Conservation (phyloP, 352 stramenopile genomes). For the Globisporangium sylvaticum region DNA sequence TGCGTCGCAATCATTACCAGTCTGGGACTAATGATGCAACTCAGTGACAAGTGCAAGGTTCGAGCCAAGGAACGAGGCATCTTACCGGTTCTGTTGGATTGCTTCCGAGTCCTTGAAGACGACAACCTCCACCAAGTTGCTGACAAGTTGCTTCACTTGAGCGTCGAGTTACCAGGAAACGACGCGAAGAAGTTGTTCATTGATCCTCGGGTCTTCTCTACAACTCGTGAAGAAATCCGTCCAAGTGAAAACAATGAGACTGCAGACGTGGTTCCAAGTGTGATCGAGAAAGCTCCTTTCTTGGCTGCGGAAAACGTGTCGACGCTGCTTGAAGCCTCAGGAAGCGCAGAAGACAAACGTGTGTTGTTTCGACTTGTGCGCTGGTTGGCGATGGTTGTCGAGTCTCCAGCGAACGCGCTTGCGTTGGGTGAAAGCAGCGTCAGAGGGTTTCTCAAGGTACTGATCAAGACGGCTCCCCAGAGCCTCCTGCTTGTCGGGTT, state of each 20-base stretch:
- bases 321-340: slow-evolving; percentile 28
- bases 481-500: slow-evolving; percentile 40
- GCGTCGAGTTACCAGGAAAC: slow-evolving; percentile 1
- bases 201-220: slow-evolving; percentile 23
- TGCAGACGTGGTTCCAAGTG: neutral
- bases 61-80: slow-evolving; percentile 32
- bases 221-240: neutral
- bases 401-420: slow-evolving; percentile 32
- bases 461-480: slow-evolving; percentile 18
- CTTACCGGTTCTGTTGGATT: slow-evolving; percentile 37
- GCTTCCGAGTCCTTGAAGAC: slow-evolving; percentile 29
- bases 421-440: slow-evolving; percentile 35
- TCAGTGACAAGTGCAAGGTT: slow-evolving; percentile 33
- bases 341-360: slow-evolving; percentile 4
- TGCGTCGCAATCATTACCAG: slow-evolving; percentile 34
- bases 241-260: neutral
- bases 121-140: slow-evolving; percentile 41
- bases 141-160: slow-evolving; percentile 63
- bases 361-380: slow-evolving; percentile 46
- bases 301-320: slow-evolving; percentile 32
- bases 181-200: neutral
- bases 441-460: slow-evolving; percentile 31
- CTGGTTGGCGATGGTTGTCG: slow-evolving; percentile 45
- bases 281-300: slow-evolving; percentile 24
- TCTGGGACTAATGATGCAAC: slow-evolving; percentile 48